These are phyloP conservation scores for Echria macrotheca DNA, from an alignment of 495 filamentous ascomycete genomes.

Conservation along the genomic window DNA sequence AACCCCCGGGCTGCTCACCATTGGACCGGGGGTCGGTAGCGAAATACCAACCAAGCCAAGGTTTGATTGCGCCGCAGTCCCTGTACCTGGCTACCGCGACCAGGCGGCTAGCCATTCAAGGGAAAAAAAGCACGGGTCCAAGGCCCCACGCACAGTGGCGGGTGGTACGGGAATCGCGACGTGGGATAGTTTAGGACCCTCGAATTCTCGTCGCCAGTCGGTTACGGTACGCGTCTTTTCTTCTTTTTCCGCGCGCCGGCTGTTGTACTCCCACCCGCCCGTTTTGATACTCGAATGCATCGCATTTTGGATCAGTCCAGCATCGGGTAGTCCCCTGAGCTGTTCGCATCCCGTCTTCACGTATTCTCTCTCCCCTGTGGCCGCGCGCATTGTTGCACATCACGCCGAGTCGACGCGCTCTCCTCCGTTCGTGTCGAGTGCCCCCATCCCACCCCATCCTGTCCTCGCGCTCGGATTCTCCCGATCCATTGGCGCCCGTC, in stretches of 20 bases:
- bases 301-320: too few species aligned
- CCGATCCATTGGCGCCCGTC: not conserved
- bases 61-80: not conserved
- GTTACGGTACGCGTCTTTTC: slow-evolving; percentile 27
- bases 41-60: slow-evolving; percentile 4
- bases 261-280: slow-evolving; percentile 3
- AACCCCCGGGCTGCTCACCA: too few species aligned
- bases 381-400: too few species aligned
- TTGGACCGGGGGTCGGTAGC: slow-evolving; percentile 12
- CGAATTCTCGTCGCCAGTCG: slow-evolving; percentile 15
- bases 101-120: slow-evolving; percentile 19
- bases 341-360: not conserved
- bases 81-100: slow-evolving; percentile 23
- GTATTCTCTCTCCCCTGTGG: too few species aligned
- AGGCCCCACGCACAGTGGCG: slow-evolving; percentile 11
- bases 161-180: slow-evolving; percentile 9
- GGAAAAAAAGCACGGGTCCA: slow-evolving; percentile 5
- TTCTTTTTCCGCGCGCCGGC: slow-evolving; percentile 11
- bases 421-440: too few species aligned
- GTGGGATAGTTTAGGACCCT: slow-evolving; percentile 14
- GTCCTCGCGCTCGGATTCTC: too few species aligned
- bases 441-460: too few species aligned
- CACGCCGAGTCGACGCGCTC: too few species aligned
- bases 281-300: not conserved
- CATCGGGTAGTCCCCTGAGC: too few species aligned